Evolutionary conservation across 2,329 filamentous ascomycete genomes (phyloP).

Genomic region (Alternaria metachromatica): DNA sequence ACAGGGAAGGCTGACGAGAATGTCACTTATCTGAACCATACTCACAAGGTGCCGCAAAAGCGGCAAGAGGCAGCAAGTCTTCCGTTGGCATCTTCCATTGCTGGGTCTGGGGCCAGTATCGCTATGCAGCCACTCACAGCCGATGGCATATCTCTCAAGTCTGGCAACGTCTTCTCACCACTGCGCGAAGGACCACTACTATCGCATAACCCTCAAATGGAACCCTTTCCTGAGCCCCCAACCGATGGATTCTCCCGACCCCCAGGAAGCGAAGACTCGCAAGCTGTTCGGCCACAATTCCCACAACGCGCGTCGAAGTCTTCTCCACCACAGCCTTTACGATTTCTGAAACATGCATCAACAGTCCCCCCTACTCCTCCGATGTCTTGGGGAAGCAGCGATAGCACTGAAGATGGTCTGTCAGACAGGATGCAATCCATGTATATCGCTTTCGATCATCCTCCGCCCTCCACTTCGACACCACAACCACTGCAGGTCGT

Average conservation of each 20-base stretch:
- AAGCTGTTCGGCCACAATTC: neutral
- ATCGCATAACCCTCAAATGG: slow-evolving; percentile 1
- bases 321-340: slow-evolving; percentile 14
- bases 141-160: neutral
- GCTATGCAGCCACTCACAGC: slow-evolving; percentile 1
- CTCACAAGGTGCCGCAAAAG: slow-evolving; percentile 11
- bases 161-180: neutral
- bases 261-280: slow-evolving; percentile 2
- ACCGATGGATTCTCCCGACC: neutral
- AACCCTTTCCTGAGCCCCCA: neutral
- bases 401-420: slow-evolving; percentile 15
- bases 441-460: slow-evolving; percentile 5
- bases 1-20: neutral
- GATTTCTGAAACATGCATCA: slow-evolving; percentile 7
- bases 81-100: neutral
- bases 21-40: slow-evolving; percentile 1
- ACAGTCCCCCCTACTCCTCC: slow-evolving; percentile 20
- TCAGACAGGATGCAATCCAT: slow-evolving; percentile 20
- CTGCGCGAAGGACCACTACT: slow-evolving; percentile 1
- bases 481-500: slow-evolving; percentile 5
- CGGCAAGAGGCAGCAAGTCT: slow-evolving; percentile 7
- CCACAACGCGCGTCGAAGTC: neutral
- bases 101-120: slow-evolving; percentile 8
- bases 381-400: slow-evolving; percentile 16
- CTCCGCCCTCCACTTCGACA: slow-evolving; percentile 1